Evolutionary conservation across 2,329 filamentous ascomycete genomes (phyloP).

Genomic region (Diaporthe sp.): DNA sequence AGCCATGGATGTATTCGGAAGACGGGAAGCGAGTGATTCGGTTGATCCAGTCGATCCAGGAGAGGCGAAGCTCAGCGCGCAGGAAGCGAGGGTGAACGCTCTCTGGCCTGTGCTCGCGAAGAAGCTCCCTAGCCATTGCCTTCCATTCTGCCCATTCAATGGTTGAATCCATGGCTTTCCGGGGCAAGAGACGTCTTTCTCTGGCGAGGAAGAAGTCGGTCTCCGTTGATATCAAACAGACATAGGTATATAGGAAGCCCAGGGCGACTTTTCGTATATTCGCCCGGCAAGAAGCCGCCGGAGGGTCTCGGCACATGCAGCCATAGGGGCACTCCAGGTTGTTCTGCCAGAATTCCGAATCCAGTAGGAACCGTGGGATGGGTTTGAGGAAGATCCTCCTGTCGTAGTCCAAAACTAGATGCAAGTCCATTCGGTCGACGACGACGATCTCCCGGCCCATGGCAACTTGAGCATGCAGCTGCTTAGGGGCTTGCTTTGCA

Average conservation of each 20-base stretch:
- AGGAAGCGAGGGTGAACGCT: conserved; percentile 42
- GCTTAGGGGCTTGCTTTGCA: neutral
- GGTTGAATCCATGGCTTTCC: too few relatives aligned
- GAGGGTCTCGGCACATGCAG: neutral
- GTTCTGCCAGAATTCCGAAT: neutral
- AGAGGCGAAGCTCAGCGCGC: conserved; percentile 42
- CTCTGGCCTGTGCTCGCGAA: conserved; percentile 31
- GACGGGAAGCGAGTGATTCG: conserved; percentile 36
- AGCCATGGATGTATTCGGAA: conserved; percentile 36
- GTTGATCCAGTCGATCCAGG: conserved; percentile 40
- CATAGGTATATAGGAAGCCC: neutral
- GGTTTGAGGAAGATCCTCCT: neutral
- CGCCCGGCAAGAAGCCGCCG: neutral
- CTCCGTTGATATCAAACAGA: neutral
- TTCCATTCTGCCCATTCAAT: neutral
- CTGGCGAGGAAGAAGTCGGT: neutral
- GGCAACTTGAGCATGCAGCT: neutral
- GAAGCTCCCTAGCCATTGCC: conserved; percentile 29
- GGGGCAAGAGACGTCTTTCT: neutral
- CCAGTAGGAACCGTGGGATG: neutral
- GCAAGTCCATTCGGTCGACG: neutral
- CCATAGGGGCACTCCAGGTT: neutral
- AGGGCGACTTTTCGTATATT: neutral
- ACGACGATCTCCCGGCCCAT: neutral
- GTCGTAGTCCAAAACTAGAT: neutral